Evolutionary conservation across 306 rosid species (phyloP).

Genomic region (Dryas alaskensis): DNA sequence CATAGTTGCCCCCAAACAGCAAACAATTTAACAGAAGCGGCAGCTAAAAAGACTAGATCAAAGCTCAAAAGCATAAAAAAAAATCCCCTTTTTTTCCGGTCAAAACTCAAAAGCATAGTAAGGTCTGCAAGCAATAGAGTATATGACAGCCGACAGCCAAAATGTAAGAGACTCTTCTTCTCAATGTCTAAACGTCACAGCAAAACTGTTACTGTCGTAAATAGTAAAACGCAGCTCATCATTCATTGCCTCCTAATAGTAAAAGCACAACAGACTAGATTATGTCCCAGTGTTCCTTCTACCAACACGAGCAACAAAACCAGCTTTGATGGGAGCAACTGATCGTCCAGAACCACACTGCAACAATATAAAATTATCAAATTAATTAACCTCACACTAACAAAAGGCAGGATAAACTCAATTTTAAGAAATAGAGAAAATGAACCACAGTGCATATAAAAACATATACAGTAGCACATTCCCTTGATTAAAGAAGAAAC

Average conservation of each 20-base stretch:
- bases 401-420: neutral
- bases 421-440: neutral
- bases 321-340: constrained; percentile 94
- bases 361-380: constrained; percentile 15
- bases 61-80: neutral
- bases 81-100: neutral
- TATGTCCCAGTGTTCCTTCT: constrained; percentile 74
- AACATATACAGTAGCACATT: neutral
- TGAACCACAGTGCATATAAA: neutral
- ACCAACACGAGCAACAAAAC: constrained; percentile 97
- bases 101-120: neutral
- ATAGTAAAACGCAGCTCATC: neutral
- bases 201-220: neutral
- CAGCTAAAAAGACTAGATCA: neutral
- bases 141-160: neutral
- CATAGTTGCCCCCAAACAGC: neutral
- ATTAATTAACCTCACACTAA: neutral
- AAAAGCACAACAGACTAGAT: constrained; percentile 17
- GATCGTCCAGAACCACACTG: constrained; percentile 96
- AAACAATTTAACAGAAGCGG: neutral
- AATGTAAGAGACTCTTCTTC: neutral
- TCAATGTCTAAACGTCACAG: neutral
- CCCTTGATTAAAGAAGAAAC: neutral
- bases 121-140: neutral
- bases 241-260: neutral